These are phyloP conservation scores for Colletotrichum eremochloae DNA, from an alignment of 2,329 filamentous ascomycete genomes.

Conservation along the genomic window DNA sequence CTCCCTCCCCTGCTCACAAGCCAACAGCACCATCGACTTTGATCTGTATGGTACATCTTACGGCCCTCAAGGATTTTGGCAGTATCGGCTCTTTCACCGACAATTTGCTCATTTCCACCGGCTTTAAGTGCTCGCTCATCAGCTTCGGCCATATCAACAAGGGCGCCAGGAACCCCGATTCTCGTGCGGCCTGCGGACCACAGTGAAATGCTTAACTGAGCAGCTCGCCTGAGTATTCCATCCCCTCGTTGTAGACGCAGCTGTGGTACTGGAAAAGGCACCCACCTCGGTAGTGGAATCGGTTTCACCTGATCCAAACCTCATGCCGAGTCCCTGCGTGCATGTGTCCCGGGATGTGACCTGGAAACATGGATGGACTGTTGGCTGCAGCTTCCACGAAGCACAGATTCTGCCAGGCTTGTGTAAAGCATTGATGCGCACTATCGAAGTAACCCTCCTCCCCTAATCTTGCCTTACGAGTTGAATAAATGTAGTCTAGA, in stretches of 20 bases:
- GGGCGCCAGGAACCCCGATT: slow-evolving; percentile 20
- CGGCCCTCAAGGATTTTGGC: neutral
- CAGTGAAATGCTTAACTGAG: slow-evolving; percentile 7
- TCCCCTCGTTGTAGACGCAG: neutral
- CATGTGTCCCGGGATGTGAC: slow-evolving; percentile 22
- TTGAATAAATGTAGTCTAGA: neutral
- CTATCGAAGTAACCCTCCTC: neutral
- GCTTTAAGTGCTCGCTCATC: neutral
- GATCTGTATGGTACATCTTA: neutral
- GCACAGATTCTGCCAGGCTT: neutral
- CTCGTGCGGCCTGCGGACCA: neutral
- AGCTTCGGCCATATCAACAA: slow-evolving; percentile 11
- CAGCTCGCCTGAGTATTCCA: neutral
- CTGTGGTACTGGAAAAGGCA: slow-evolving; percentile 21
- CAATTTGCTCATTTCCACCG: neutral
- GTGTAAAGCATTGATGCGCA: neutral
- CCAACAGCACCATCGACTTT: neutral
- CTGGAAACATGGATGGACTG: slow-evolving; percentile 6
- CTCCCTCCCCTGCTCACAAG: neutral
- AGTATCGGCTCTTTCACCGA: neutral
- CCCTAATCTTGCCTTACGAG: slow-evolving; percentile 11
- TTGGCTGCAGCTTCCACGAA: neutral
- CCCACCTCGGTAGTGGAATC: neutral
- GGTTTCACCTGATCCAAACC: slow-evolving; percentile 32
- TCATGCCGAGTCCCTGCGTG: slow-evolving; percentile 26